A percentile compares a stretch with the other conserved stretches of the same genome.
phyloP scores from a whole-genome alignment of 768 basidiomycete genomes.

The Termitomyces sp. region DNA sequence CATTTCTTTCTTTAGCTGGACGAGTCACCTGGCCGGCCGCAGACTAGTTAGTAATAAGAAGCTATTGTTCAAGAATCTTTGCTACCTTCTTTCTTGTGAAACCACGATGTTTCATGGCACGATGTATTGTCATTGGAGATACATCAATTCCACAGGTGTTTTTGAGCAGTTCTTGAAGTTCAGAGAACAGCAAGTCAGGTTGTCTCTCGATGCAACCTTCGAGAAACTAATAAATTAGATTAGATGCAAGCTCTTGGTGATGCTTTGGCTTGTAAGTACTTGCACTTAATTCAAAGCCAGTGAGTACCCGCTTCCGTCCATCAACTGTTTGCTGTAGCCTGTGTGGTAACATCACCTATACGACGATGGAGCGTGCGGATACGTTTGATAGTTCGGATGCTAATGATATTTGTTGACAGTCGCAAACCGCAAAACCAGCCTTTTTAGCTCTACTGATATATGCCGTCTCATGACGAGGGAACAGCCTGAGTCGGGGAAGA shows the following conservation, averaged over 20 bases:
- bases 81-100: constrained; percentile 14
- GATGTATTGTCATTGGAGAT: constrained; percentile 13
- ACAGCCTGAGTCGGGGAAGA: too few relatives aligned
- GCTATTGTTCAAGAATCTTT: not conserved
- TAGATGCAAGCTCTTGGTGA: not conserved
- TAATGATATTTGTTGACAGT: not conserved
- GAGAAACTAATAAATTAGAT: constrained; percentile 12
- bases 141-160: constrained; percentile 10
- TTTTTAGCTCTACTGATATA: not conserved
- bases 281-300: not conserved
- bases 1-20: constrained; percentile 19
- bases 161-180: constrained; percentile 15
- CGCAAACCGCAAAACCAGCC: constrained; percentile 1
- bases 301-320: not conserved
- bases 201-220: constrained; percentile 13
- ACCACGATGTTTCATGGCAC: constrained; percentile 13
- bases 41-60: not conserved
- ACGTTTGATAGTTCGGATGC: constrained; percentile 4
- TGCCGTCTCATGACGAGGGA: not conserved
- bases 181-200: constrained; percentile 16
- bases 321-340: not conserved
- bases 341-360: not conserved
- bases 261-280: not conserved
- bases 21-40: not conserved
- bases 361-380: not conserved